phyloP scores from a whole-genome alignment of 768 basidiomycete species.

The Mycena sanguinolenta region DNA sequence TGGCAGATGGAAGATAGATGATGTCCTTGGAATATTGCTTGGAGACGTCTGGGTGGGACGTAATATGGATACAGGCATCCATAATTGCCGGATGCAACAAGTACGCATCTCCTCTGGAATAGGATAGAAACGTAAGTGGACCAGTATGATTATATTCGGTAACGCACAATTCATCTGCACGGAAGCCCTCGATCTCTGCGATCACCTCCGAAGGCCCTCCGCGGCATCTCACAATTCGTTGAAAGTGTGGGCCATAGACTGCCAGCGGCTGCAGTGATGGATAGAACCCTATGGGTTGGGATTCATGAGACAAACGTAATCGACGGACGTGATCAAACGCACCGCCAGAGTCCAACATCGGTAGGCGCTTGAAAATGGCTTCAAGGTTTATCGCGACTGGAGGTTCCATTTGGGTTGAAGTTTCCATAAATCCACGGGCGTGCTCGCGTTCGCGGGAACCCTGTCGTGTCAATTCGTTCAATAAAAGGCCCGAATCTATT shows the following conservation, averaged over 20 bases:
- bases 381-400: not conserved
- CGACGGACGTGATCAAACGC: not conserved
- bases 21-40: conserved; percentile 16
- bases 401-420: not conserved
- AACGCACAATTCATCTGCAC: conserved; percentile 13
- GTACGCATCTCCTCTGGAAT: conserved; percentile 6
- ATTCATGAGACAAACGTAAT: conserved; percentile 1
- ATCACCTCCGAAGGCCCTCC: conserved; percentile 19
- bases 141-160: not conserved
- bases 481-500: not conserved
- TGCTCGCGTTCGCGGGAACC: conserved; percentile 22
- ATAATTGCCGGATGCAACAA: conserved; percentile 23
- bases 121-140: not conserved
- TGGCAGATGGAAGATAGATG: conserved; percentile 21
- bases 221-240: conserved; percentile 22
- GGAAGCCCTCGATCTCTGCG: conserved; percentile 21
- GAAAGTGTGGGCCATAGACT: conserved; percentile 19
- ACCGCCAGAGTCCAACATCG: conserved; percentile 16
- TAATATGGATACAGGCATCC: conserved; percentile 26
- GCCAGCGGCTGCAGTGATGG: conserved; percentile 16
- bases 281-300: conserved; percentile 23
- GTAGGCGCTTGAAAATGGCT: conserved; percentile 12
- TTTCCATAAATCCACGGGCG: conserved; percentile 30
- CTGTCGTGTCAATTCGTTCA: not conserved
- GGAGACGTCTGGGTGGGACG: conserved; percentile 20